Evolutionary conservation across 495 filamentous ascomycete genomes (phyloP).

Genomic region (Geopyxis carbonaria): DNA sequence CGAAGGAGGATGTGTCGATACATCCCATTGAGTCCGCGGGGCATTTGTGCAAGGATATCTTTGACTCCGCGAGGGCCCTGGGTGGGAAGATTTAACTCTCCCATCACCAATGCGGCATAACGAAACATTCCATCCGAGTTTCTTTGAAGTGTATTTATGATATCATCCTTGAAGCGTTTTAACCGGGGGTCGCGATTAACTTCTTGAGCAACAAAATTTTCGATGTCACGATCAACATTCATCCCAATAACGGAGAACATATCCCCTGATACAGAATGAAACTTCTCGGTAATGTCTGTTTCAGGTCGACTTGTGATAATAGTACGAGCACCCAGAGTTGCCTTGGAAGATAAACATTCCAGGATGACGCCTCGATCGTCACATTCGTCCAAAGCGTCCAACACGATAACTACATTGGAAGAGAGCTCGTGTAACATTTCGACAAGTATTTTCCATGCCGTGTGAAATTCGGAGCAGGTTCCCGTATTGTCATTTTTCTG

Average conservation of each 20-base stretch:
- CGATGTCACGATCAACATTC: neutral
- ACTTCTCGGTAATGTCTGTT: neutral
- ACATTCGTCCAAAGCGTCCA: conserved; percentile 6
- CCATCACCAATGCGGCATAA: conserved; percentile 6
- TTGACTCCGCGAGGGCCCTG: neutral
- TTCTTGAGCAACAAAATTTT: neutral
- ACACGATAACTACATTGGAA: neutral
- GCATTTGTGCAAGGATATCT: conserved; percentile 3
- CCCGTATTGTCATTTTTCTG: neutral
- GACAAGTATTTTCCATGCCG: neutral
- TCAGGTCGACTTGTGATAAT: conserved; percentile 5
- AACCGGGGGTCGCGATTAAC: neutral
- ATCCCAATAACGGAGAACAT: neutral
- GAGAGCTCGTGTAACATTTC: neutral
- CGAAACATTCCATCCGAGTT: conserved; percentile 8
- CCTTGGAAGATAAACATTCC: neutral
- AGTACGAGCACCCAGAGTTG: neutral
- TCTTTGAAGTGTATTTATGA: neutral
- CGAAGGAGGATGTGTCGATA: conserved; percentile 6
- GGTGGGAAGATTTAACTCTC: conserved; percentile 3
- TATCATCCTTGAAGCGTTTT: neutral
- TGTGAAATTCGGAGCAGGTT: neutral
- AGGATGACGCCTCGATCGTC: neutral
- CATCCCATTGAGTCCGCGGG: conserved; percentile 4
- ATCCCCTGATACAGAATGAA: neutral